A percentile compares a stretch with the other conserved stretches of the same genome.
These are phyloP conservation scores for Daldinia vernicosa DNA, from an alignment of 495 filamentous ascomycete species.

Conservation along the genomic window DNA sequence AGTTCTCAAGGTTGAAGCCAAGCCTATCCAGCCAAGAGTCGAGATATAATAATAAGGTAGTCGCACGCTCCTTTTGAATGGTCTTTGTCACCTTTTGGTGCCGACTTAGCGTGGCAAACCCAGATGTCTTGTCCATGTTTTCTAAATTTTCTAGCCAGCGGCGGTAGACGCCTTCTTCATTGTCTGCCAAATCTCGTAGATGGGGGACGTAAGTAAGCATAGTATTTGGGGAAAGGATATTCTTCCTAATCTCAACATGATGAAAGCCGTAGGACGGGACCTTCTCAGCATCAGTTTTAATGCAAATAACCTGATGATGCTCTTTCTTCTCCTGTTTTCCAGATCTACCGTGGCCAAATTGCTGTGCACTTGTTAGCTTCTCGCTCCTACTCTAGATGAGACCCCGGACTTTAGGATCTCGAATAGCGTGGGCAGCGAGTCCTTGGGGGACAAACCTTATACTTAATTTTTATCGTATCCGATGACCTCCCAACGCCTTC, in stretches of 20 bases:
- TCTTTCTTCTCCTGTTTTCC: conserved; percentile 51
- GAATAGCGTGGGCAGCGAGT: not conserved
- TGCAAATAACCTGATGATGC: conserved; percentile 47
- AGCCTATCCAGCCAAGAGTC: conserved; percentile 56
- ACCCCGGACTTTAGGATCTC: not conserved
- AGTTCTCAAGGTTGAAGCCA: conserved; percentile 47
- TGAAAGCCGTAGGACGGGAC: conserved; percentile 58
- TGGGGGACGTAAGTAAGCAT: conserved; percentile 61
- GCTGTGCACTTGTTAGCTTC: conserved; percentile 32
- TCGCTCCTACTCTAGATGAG: not conserved
- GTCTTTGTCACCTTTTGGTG: conserved; percentile 51
- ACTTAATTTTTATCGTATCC: conserved; percentile 49
- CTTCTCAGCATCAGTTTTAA: conserved; percentile 52
- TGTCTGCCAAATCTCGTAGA: conserved; percentile 56
- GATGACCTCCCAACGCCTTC: conserved; percentile 25
- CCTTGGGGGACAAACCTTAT: conserved; percentile 49
- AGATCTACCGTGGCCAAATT: conserved; percentile 46
- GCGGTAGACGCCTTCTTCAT: conserved; percentile 55
- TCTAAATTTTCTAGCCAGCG: conserved; percentile 59
- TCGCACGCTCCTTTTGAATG: conserved; percentile 54
- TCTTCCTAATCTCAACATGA: conserved; percentile 60
- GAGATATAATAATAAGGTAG: conserved; percentile 54
- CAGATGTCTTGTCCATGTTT: conserved; percentile 58
- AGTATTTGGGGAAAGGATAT: conserved; percentile 58
- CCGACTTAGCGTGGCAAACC: conserved; percentile 55